phyloP scores from a whole-genome alignment of 257 asterid species.

The Pogostemon cablin region DNA sequence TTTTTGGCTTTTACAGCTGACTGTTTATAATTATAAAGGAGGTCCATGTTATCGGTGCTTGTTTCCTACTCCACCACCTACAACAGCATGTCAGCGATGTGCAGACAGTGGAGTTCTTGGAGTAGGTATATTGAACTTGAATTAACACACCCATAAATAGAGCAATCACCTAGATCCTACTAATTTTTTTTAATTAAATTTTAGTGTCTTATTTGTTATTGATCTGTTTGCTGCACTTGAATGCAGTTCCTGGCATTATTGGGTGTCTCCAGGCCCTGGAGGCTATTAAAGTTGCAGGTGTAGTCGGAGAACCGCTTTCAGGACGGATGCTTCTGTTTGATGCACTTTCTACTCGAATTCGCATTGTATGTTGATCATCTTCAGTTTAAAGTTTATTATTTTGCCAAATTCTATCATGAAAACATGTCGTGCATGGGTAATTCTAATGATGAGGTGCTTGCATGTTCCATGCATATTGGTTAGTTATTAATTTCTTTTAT shows the following conservation, averaged over 20 bases:
- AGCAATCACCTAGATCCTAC: background rate
- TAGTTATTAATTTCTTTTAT: no score
- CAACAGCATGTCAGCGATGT: slow-evolving; percentile 95
- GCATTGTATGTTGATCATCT: slow-evolving; percentile 58
- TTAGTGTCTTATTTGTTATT: background rate
- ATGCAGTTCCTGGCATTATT: slow-evolving; percentile 88
- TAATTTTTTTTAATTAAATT: slow-evolving; percentile 11
- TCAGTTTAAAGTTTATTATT: slow-evolving; percentile 5
- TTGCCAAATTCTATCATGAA: slow-evolving; percentile 1
- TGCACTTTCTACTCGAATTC: slow-evolving; percentile 76
- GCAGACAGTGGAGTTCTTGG: slow-evolving; percentile 97
- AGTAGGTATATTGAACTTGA: slow-evolving; percentile 63
- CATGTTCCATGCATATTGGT: background rate
- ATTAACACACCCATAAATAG: background rate
- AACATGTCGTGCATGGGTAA: background rate
- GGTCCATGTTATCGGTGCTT: slow-evolving; percentile 97
- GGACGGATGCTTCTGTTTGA: slow-evolving; percentile 87
- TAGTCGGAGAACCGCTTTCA: slow-evolving; percentile 88
- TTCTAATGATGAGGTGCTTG: slow-evolving; percentile 8
- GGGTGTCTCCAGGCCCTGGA: slow-evolving; percentile 97
- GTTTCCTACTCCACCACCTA: slow-evolving; percentile 96
- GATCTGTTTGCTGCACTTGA: slow-evolving; percentile 17
- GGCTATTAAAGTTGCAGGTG: slow-evolving; percentile 84
- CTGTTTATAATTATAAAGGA: slow-evolving; percentile 84
- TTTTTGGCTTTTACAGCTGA: slow-evolving; percentile 56